These are phyloP conservation scores for Quillaja saponaria DNA, from an alignment of 306 rosid species.

Conservation along the genomic window DNA sequence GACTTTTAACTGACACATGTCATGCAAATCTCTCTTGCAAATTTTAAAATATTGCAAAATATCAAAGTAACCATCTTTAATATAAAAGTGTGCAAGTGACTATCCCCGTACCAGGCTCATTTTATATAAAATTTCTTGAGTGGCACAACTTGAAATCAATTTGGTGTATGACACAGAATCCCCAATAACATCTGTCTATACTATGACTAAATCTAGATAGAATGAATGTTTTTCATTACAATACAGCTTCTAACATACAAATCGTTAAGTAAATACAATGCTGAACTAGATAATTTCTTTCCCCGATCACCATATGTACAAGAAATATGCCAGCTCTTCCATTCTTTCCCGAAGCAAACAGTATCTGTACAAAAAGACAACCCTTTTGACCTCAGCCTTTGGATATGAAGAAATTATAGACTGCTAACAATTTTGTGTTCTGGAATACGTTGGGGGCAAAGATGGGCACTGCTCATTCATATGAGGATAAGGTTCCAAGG, in stretches of 20 bases:
- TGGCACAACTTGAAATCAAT: slow-evolving; percentile 4
- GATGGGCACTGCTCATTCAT: slow-evolving; percentile 98
- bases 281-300: neutral
- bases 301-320: neutral
- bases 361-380: slow-evolving; percentile 12
- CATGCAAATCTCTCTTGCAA: too few species aligned
- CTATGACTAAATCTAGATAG: slow-evolving; percentile 20
- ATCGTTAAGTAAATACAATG: slow-evolving; percentile 15
- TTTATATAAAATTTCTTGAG: neutral
- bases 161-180: slow-evolving; percentile 5
- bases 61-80: too few species aligned
- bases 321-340: neutral
- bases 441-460: slow-evolving; percentile 73
- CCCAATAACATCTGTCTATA: slow-evolving; percentile 29
- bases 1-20: too few species aligned
- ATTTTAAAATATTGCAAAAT: too few species aligned
- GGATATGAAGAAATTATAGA: slow-evolving; percentile 10
- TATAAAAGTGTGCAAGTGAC: too few species aligned
- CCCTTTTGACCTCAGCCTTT: slow-evolving; percentile 22
- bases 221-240: slow-evolving; percentile 24
- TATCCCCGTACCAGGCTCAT: neutral
- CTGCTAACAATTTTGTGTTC: slow-evolving; percentile 66
- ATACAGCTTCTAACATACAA: slow-evolving; percentile 7
- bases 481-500: slow-evolving; percentile 66
- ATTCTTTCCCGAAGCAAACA: neutral